A percentile compares a stretch with the other conserved stretches of the same genome.
Conservation (phyloP, 140 eudicot species). For the Stevia rebaudiana region DNA sequence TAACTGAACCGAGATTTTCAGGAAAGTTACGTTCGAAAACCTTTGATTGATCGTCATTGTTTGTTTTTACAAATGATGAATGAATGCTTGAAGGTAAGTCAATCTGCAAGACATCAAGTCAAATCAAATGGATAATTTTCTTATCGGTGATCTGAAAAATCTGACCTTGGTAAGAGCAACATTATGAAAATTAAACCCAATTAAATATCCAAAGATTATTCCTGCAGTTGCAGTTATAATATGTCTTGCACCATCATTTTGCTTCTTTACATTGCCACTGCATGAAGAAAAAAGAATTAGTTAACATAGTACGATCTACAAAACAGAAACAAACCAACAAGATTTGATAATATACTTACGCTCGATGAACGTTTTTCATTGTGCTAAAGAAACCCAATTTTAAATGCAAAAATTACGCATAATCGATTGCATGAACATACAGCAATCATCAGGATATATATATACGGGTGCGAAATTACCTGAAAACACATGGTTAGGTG, state of each 20-base stretch:
- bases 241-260: too few relatives aligned
- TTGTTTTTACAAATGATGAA: constrained; percentile 27
- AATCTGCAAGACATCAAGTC: constrained; percentile 39
- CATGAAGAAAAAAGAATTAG: constrained; percentile 10
- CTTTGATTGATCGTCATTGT: constrained; percentile 29
- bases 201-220: constrained; percentile 51
- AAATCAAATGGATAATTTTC: constrained; percentile 1
- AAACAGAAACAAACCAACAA: not conserved
- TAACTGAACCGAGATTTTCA: constrained; percentile 57
- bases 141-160: not conserved
- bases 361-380: constrained; percentile 28
- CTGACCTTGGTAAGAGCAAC: constrained; percentile 61
- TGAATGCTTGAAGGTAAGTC: constrained; percentile 50
- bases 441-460: not conserved
- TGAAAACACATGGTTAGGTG: constrained; percentile 23
- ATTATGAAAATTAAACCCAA: constrained; percentile 74
- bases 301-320: not conserved
- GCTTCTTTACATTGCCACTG: constrained; percentile 45
- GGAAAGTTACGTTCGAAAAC: constrained; percentile 41
- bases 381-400: constrained; percentile 10
- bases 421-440: constrained; percentile 16
- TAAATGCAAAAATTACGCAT: not conserved
- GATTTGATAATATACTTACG: constrained; percentile 20
- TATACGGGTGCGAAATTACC: constrained; percentile 14
- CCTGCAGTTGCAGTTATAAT: too few relatives aligned